Conservation (phyloP, 768 basidiomycete species). For the Cytidiella melzeri region DNA sequence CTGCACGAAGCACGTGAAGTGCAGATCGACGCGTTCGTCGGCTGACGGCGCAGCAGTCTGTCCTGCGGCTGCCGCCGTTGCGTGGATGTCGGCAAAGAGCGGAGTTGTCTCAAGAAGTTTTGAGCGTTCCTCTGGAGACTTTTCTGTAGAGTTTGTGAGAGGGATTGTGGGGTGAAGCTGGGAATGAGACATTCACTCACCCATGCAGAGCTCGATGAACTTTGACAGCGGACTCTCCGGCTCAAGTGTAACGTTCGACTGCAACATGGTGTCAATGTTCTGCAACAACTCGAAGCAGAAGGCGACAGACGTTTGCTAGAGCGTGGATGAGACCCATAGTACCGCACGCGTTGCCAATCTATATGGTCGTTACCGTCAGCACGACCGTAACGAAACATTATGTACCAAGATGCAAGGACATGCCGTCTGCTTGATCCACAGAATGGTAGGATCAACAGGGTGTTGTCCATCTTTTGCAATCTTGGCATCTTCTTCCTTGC, state of each 20-base stretch:
- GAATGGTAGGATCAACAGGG: conserved; percentile 53
- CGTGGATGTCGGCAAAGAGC: conserved; percentile 76
- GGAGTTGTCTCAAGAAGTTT: conserved; percentile 67
- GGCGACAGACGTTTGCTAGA: conserved; percentile 61
- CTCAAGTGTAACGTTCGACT: conserved; percentile 53
- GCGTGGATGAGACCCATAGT: conserved; percentile 85
- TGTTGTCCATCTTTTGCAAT: conserved; percentile 42
- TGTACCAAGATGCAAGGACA: conserved; percentile 12
- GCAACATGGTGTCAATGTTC: background rate
- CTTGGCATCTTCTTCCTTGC: conserved; percentile 53
- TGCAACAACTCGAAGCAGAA: background rate
- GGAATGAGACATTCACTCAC: no score
- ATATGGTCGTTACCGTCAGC: background rate
- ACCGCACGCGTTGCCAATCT: conserved; percentile 40
- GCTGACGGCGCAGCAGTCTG: conserved; percentile 56
- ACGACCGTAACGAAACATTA: no score
- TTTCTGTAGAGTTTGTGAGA: conserved; percentile 46
- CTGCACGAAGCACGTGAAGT: conserved; percentile 84
- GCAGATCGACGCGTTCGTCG: conserved; percentile 67
- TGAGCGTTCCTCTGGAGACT: conserved; percentile 69
- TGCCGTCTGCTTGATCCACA: conserved; percentile 92
- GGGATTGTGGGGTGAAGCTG: no score
- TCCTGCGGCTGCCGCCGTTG: conserved; percentile 58
- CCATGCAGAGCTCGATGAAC: conserved; percentile 61
- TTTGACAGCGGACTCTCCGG: conserved; percentile 56